A percentile compares a stretch with the other conserved stretches of the same genome.
These are phyloP conservation scores for Parachaetomium inaequale DNA, from an alignment of 495 filamentous ascomycete genomes.

Conservation along the genomic window DNA sequence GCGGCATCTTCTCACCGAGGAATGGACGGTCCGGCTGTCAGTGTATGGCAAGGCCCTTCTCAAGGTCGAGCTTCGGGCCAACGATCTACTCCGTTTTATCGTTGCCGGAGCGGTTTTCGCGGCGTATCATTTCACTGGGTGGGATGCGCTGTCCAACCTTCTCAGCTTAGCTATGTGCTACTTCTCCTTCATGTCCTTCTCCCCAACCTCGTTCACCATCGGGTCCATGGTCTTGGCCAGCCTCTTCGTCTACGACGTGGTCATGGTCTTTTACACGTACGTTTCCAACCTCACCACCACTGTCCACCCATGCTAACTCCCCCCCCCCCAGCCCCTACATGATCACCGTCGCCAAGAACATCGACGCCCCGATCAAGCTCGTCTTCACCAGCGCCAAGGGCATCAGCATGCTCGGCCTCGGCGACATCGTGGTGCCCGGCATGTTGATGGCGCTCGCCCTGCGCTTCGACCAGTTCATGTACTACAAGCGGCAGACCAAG, in stretches of 20 bases:
- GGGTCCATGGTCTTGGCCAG: conserved; percentile 72
- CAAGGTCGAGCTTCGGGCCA: conserved; percentile 36
- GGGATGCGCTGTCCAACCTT: conserved; percentile 77
- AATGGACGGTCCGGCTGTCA: conserved; percentile 47
- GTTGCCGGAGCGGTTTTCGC: conserved; percentile 55
- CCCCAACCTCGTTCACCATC: conserved; percentile 83
- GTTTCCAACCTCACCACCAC: conserved; percentile 19
- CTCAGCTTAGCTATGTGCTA: conserved; percentile 87
- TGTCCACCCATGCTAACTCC: not conserved
- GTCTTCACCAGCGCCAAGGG: conserved; percentile 69
- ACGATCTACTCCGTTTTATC: conserved; percentile 54
- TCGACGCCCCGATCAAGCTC: conserved; percentile 93
- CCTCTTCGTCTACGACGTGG: conserved; percentile 92
- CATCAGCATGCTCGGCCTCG: conserved; percentile 84
- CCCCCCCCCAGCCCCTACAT: conserved; percentile 62
- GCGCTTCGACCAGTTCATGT: conserved; percentile 83
- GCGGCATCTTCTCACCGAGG: conserved; percentile 42
- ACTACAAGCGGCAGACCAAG: conserved; percentile 57
- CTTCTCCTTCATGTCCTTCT: conserved; percentile 73
- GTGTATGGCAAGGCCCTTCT: conserved; percentile 38
- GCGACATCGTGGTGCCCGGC: conserved; percentile 91
- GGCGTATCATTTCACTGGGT: conserved; percentile 67
- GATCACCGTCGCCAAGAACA: conserved; percentile 86
- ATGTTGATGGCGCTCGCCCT: conserved; percentile 85
- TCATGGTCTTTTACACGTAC: conserved; percentile 93